Evolutionary conservation across 495 filamentous ascomycete species (phyloP).

Genomic region (Penicillium pancosmium): DNA sequence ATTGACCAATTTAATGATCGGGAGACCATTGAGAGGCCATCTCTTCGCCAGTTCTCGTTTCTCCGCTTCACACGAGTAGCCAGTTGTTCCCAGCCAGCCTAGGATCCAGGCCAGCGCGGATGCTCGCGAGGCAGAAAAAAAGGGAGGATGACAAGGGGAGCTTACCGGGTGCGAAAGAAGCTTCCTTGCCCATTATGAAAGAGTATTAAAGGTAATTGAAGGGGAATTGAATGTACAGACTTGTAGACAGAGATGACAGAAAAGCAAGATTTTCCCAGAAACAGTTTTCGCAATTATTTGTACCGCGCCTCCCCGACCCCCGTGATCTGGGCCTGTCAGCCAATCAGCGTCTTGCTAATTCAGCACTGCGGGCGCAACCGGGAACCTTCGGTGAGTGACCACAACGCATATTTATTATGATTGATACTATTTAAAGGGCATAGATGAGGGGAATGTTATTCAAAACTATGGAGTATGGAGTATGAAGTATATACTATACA

Average conservation of each 20-base stretch:
- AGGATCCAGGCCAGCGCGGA: neutral
- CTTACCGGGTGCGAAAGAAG: constrained; percentile 50
- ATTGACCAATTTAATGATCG: neutral
- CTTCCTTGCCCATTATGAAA: constrained; percentile 52
- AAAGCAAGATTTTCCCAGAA: constrained; percentile 38
- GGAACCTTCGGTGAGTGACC: constrained; percentile 26
- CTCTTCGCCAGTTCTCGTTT: neutral
- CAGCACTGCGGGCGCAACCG: constrained; percentile 43
- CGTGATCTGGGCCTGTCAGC: constrained; percentile 36
- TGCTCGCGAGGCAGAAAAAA: constrained; percentile 15
- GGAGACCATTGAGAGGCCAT: neutral
- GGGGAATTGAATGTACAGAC: constrained; percentile 38
- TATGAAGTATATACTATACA: neutral
- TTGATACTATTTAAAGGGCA: too few relatives aligned
- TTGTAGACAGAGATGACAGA: constrained; percentile 26
- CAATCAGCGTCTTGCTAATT: constrained; percentile 47
- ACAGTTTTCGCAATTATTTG: constrained; percentile 29
- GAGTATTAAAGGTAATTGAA: constrained; percentile 29
- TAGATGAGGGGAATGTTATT: too few relatives aligned
- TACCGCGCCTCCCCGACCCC: constrained; percentile 41
- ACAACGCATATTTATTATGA: neutral
- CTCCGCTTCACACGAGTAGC: neutral
- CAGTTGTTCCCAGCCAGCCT: neutral
- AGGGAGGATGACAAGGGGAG: constrained; percentile 7
- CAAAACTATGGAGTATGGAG: neutral